phyloP scores from a whole-genome alignment of 1,139 yeast species.

The Protomyces inouyei region DNA sequence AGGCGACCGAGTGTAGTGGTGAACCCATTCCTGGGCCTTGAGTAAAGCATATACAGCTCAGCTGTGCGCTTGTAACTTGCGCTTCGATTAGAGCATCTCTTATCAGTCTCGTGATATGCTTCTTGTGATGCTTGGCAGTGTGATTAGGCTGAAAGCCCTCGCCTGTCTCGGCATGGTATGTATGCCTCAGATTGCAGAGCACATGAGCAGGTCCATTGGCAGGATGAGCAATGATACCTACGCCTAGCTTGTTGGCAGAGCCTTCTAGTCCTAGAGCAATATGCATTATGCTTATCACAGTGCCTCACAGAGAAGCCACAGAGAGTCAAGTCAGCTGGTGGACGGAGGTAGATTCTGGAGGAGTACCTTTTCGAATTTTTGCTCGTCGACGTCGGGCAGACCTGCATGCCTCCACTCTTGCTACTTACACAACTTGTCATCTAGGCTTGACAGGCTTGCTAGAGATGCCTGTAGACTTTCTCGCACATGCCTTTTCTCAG shows the following conservation, averaged over 20 bases:
- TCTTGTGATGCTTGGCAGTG: conserved; percentile 91
- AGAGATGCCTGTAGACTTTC: conserved; percentile 22
- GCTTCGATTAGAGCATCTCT: conserved; percentile 65
- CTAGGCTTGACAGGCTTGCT: too few relatives aligned
- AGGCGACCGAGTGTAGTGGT: conserved; percentile 85
- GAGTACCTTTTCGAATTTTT: not conserved
- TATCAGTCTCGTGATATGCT: conserved; percentile 85
- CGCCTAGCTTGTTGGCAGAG: conserved; percentile 92
- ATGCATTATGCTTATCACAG: not conserved
- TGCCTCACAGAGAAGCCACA: not conserved
- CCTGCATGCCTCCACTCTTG: too few relatives aligned
- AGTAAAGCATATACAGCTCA: conserved; percentile 90
- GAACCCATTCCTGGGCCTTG: conserved; percentile 99
- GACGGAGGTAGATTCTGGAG: not conserved
- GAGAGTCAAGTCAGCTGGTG: not conserved
- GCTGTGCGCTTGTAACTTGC: conserved; percentile 48
- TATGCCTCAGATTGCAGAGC: conserved; percentile 82
- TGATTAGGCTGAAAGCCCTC: conserved; percentile 96
- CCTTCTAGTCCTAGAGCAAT: conserved; percentile 91
- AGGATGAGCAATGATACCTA: conserved; percentile 77
- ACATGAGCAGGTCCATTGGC: conserved; percentile 60
- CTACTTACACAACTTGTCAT: too few relatives aligned
- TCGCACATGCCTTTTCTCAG: conserved; percentile 11
- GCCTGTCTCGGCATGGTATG: conserved; percentile 94
- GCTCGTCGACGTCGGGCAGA: too few relatives aligned